A percentile compares a stretch with the other conserved stretches of the same genome.
phyloP scores from a whole-genome alignment of 2,329 filamentous ascomycete species.

The Aspergillus sp. region DNA sequence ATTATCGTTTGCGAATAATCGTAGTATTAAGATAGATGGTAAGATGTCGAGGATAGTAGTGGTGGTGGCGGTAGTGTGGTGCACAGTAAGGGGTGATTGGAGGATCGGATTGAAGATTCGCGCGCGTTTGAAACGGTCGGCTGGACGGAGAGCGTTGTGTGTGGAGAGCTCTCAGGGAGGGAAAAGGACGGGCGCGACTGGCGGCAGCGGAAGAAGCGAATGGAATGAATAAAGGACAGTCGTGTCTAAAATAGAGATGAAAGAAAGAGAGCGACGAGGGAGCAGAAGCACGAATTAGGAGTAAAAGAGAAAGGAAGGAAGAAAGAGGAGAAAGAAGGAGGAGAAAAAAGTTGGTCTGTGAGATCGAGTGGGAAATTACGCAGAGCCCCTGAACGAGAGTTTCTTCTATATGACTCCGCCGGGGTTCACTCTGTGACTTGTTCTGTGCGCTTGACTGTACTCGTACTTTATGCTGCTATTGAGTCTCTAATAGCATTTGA shows the following conservation, averaged over 20 bases:
- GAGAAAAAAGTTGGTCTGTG: slow-evolving; percentile 7
- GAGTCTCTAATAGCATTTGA: background rate
- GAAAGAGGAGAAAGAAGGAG: slow-evolving; percentile 5
- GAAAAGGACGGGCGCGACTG: background rate
- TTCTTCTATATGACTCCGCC: background rate
- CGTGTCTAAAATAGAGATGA: slow-evolving; percentile 11
- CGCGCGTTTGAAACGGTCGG: slow-evolving; percentile 9
- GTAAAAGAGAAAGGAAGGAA: slow-evolving; percentile 1
- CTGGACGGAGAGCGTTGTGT: slow-evolving; percentile 2
- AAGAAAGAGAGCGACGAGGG: slow-evolving; percentile 9
- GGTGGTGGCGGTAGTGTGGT: background rate
- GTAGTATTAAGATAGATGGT: slow-evolving; percentile 1
- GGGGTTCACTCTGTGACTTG: too few relatives aligned
- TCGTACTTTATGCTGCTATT: background rate
- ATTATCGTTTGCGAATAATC: slow-evolving; percentile 6
- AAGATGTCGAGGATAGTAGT: background rate
- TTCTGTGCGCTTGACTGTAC: background rate
- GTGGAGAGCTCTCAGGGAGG: background rate
- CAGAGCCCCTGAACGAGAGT: background rate
- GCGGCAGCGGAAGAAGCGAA: slow-evolving; percentile 3
- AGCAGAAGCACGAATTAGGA: slow-evolving; percentile 7
- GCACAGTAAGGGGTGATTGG: background rate
- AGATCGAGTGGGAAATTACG: background rate
- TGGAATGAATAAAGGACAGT: slow-evolving; percentile 6
- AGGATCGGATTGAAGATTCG: background rate